Evolutionary conservation across 495 filamentous ascomycete genomes (phyloP), one percentile per base, ranked within the genome.

Genomic region (Penicillium angulare): DNA sequence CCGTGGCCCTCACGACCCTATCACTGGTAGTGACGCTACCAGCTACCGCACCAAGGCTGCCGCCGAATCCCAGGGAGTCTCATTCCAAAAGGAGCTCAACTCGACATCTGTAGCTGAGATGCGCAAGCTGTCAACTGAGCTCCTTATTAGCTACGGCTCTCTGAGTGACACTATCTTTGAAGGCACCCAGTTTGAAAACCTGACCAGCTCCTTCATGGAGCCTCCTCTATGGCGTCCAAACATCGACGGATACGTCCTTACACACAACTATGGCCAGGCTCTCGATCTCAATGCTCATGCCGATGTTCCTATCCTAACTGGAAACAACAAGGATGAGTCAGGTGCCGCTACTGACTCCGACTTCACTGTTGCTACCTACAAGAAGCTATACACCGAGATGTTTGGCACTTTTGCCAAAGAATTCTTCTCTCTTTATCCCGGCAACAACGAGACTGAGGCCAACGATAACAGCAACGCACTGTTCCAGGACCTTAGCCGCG

Each of bases 381-480:
- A 47, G 39, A 45, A 39, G 1, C 43, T 53, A 9, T 57, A 51
- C 43, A 35, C 35, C n/a, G 18, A 60, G 34, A 8, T 50, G 15
- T 56, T 56, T 29, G 40, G 24, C 3, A 40, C 40, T 7, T 53
- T 38, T 10, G 20, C 53, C 3, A 12, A 24, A 0, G 40, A 54
- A 3, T 60, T 60, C 42, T 56, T 60, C 49, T 22, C n/a, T 5
- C 50, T 61, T 21, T 61, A 61, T 32, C 53, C 53, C 1, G 53
- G 27, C 18, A 9, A 42, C 16, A 57, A 29, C 31, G 23, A 22
- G 27, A 34, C 46, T 9, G 26, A 46, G n/a, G 58, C 53, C n/a
- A 48, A 20, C 24, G 43, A 52, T 9, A 54, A 49, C 42, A 45
- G 32, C 45, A 49, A 61, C 38, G 43, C 29, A 15, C 16, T 56